Percentiles rank a stretch among this genome's conserved stretches.
Conservation (phyloP, 441 rosid species). For the Macaranga tanarius region DNA sequence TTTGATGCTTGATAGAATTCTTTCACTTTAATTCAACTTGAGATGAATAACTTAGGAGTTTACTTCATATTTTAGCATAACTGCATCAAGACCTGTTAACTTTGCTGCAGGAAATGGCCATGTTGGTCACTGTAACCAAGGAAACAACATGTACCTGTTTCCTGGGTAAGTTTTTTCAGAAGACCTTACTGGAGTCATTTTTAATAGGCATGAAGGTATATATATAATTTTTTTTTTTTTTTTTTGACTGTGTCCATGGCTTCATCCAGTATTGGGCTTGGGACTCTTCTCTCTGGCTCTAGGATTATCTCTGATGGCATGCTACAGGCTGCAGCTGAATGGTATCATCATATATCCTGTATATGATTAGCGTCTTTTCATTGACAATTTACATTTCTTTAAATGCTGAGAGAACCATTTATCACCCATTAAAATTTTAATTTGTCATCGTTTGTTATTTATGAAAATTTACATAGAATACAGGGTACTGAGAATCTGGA, state of each 20-base stretch:
- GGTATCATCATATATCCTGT: conserved; percentile 45
- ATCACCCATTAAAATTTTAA: conserved; percentile 2
- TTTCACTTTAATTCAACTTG: conserved; percentile 9
- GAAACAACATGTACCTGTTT: conserved; percentile 98
- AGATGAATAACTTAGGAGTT: conserved; percentile 9
- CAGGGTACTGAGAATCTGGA: neutral
- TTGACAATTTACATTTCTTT: neutral
- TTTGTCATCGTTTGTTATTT: neutral
- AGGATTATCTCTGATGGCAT: conserved; percentile 90
- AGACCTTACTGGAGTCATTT: conserved; percentile 5
- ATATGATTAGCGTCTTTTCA: conserved; percentile 1
- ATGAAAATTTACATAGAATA: neutral
- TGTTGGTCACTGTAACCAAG: conserved; percentile 95
- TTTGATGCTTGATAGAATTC: conserved; percentile 6
- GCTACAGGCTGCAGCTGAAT: conserved; percentile 99
- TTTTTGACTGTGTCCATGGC: conserved; percentile 6
- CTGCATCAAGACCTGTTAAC: conserved; percentile 18
- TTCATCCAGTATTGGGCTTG: conserved; percentile 85
- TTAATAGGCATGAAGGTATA: conserved; percentile 1
- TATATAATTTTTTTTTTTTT: neutral
- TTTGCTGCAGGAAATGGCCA: conserved; percentile 67
- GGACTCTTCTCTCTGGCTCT: conserved; percentile 93
- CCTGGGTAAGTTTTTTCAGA: conserved; percentile 74
- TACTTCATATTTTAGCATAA: neutral
- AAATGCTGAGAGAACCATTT: conserved; percentile 8